These are phyloP conservation scores for Hsuehochloa calcarea DNA, from an alignment of 176 grass and related monocot genomes.

Conservation along the genomic window DNA sequence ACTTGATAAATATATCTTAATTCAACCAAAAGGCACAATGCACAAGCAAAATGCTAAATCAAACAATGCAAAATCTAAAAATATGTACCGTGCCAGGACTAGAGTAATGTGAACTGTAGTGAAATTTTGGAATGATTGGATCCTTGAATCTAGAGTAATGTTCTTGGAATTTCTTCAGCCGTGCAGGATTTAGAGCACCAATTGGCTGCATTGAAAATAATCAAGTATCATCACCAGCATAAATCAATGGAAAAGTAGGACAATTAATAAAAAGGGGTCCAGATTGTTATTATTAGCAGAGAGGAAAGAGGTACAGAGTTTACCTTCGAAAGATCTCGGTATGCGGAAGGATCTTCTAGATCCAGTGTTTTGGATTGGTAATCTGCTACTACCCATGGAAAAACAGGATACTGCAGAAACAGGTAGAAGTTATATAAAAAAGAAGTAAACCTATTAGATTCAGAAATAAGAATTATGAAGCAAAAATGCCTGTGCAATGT, in stretches of 20 bases:
- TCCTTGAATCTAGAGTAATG: constrained; percentile 73
- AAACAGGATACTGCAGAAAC: constrained; percentile 89
- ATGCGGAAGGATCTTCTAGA: constrained; percentile 63
- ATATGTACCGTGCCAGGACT: constrained; percentile 51
- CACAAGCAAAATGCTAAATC: constrained; percentile 26
- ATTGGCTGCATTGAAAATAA: constrained; percentile 76
- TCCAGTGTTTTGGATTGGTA: constrained; percentile 80
- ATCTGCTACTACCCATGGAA: constrained; percentile 92
- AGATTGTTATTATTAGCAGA: background rate
- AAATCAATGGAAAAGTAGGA: constrained; percentile 28
- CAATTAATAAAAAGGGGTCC: constrained; percentile 24
- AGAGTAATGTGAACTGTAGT: constrained; percentile 93
- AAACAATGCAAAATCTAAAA: constrained; percentile 30
- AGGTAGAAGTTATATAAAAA: constrained; percentile 9
- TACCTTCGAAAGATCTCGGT: constrained; percentile 87
- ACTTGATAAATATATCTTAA: constrained; percentile 6
- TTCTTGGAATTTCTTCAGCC: constrained; percentile 89
- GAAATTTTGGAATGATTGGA: constrained; percentile 91
- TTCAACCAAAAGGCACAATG: constrained; percentile 14
- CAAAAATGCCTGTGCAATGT: constrained; percentile 67
- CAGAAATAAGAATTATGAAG: constrained; percentile 35
- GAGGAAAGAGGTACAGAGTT: constrained; percentile 5
- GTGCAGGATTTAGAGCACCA: constrained; percentile 86
- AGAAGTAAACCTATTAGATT: constrained; percentile 4
- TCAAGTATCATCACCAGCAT: constrained; percentile 15